Evolutionary conservation across 1,284 basidiomycete species (phyloP).

Genomic region (Ceratobasidium theobromae): DNA sequence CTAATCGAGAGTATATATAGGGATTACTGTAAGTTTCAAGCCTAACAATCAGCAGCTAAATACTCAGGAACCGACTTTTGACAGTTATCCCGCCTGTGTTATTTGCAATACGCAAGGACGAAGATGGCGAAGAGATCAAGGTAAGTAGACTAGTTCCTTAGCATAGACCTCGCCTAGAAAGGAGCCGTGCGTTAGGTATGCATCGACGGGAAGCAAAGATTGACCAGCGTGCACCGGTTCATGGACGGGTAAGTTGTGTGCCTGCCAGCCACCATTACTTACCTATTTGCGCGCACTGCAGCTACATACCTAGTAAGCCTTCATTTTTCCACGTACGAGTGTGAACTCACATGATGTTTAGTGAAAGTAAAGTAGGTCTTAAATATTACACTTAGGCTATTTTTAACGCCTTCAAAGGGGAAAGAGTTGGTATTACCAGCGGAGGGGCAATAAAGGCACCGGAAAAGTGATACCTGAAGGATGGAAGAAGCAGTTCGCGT

Average conservation of each 20-base stretch:
- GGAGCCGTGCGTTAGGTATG: neutral
- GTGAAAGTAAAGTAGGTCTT: constrained; percentile 12
- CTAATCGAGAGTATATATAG: constrained; percentile 76
- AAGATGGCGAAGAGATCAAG: constrained; percentile 31
- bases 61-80: neutral
- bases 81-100: constrained; percentile 5
- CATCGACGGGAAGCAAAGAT: constrained; percentile 38
- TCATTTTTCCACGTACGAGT: neutral
- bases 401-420: neutral
- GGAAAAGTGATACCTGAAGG: constrained; percentile 20
- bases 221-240: constrained; percentile 37
- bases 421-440: constrained; percentile 16
- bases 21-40: constrained; percentile 68
- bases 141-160: constrained; percentile 2
- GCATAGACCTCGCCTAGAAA: neutral
- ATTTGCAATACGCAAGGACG: constrained; percentile 14
- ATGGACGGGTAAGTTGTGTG: constrained; percentile 24
- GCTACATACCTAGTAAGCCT: constrained; percentile 28
- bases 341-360: neutral
- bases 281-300: neutral
- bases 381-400: neutral
- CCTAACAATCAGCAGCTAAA: constrained; percentile 60
- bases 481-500: constrained; percentile 23
- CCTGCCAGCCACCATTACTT: neutral
- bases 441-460: neutral